Conservation (phyloP, 2,329 filamentous ascomycete genomes). For the Akanthomyces dipterigenus region DNA sequence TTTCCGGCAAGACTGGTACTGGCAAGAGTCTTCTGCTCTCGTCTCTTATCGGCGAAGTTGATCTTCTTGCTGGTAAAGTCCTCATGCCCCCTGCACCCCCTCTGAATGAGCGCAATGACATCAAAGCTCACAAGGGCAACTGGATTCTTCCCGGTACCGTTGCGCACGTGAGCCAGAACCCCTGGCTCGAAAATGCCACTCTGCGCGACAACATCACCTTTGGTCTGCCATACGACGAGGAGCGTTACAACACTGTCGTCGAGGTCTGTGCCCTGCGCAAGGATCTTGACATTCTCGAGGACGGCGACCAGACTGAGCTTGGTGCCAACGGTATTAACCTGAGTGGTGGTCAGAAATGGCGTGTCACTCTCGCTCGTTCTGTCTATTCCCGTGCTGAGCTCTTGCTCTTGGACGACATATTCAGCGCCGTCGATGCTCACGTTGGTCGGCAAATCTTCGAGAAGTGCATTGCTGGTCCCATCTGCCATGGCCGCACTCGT, state of each 20-base stretch:
- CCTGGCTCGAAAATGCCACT: conserved; percentile 79
- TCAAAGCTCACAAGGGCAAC: conserved; percentile 53
- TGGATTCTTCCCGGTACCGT: conserved; percentile 66
- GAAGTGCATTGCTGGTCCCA: conserved; percentile 63
- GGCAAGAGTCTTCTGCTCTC: conserved; percentile 72
- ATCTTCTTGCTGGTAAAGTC: conserved; percentile 58
- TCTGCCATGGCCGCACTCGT: conserved; percentile 62
- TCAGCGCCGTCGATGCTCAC: conserved; percentile 75
- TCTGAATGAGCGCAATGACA: conserved; percentile 51
- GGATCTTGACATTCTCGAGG: conserved; percentile 67
- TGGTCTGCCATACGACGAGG: conserved; percentile 60
- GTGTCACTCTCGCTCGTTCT: conserved; percentile 71
- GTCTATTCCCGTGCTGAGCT: conserved; percentile 74
- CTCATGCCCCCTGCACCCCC: conserved; percentile 45
- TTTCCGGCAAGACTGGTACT: conserved; percentile 70
- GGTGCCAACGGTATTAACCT: conserved; percentile 81
- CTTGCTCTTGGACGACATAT: conserved; percentile 75
- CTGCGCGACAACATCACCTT: conserved; percentile 76
- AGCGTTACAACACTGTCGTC: conserved; percentile 65
- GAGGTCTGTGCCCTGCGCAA: conserved; percentile 67
- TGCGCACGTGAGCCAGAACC: conserved; percentile 72
- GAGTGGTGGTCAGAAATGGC: conserved; percentile 78
- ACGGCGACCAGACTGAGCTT: conserved; percentile 75
- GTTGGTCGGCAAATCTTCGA: conserved; percentile 76
- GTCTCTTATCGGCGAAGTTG: conserved; percentile 68